Conservation (phyloP, 257 asterid species). For the Plantago major region DNA sequence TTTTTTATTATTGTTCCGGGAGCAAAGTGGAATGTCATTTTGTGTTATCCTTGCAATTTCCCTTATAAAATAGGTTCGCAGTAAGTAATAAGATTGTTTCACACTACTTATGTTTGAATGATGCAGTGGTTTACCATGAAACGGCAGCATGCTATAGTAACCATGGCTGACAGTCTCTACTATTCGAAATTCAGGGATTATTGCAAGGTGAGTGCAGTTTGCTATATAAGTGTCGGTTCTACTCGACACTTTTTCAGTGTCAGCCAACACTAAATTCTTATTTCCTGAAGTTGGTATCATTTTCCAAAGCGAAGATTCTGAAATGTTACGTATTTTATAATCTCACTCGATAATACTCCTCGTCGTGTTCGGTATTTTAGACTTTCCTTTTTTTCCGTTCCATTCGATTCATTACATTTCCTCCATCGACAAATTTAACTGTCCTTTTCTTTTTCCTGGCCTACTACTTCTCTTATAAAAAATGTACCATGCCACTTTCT, state of each 20-base stretch:
- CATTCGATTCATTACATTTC: no score
- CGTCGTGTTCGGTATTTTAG: no score
- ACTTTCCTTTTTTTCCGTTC: no score
- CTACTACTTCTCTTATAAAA: no score
- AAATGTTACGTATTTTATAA: no score
- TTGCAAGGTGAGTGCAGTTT: constrained; percentile 46
- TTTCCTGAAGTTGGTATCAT: neutral
- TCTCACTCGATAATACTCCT: no score
- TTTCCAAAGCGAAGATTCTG: neutral
- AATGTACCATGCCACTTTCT: no score
- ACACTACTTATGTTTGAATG: constrained; percentile 15
- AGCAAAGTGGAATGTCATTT: neutral
- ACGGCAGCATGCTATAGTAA: constrained; percentile 61
- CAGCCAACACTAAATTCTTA: neutral
- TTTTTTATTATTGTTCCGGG: neutral
- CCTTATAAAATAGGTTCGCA: neutral
- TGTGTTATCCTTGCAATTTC: constrained; percentile 4
- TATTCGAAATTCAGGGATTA: constrained; percentile 56
- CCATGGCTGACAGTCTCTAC: constrained; percentile 60
- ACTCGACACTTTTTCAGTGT: neutral
- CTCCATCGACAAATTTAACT: no score
- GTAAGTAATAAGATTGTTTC: no score
- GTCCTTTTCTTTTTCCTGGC: no score
- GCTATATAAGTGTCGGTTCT: neutral
- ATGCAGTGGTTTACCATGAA: constrained; percentile 83